phyloP scores from a whole-genome alignment of 352 stramenopile genomes.

The Phytophthora cryptogea region DNA sequence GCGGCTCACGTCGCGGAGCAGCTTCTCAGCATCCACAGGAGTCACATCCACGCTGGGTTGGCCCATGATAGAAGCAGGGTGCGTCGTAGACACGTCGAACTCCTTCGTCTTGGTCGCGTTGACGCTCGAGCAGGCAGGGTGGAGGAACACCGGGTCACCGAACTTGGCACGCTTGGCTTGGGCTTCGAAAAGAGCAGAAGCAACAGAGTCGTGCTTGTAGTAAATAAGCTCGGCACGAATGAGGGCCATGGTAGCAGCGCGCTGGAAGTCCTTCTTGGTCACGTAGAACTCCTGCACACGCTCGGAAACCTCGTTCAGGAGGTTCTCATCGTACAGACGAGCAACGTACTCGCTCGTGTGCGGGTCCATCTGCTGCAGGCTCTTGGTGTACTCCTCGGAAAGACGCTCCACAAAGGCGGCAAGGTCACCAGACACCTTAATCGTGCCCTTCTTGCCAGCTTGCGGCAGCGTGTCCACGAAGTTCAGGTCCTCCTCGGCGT shows the following conservation, averaged over 20 bases:
- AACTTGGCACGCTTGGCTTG: conserved; percentile 85
- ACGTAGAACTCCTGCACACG: conserved; percentile 92
- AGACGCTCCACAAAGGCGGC: conserved; percentile 92
- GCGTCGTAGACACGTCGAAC: conserved; percentile 64
- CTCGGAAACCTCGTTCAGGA: conserved; percentile 88
- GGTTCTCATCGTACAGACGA: conserved; percentile 93
- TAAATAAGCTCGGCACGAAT: conserved; percentile 96
- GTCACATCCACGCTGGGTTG: conserved; percentile 70
- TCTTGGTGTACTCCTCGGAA: conserved; percentile 98
- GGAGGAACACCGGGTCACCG: conserved; percentile 83
- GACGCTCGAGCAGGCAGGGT: conserved; percentile 84
- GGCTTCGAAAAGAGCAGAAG: conserved; percentile 70
- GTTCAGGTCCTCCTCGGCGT: conserved; percentile 90
- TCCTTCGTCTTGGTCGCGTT: conserved; percentile 46
- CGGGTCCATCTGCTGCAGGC: conserved; percentile 95
- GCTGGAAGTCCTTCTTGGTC: conserved; percentile 67
- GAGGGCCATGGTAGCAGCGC: conserved; percentile 90
- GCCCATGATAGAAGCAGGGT: conserved; percentile 77
- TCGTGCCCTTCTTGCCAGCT: conserved; percentile 72
- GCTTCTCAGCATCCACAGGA: conserved; percentile 75
- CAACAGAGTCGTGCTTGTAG: conserved; percentile 97
- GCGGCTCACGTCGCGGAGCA: conserved; percentile 89
- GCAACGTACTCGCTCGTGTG: conserved; percentile 96
- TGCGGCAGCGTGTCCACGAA: conserved; percentile 76
- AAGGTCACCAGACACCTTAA: conserved; percentile 91